Evolutionary conservation across 2,329 filamentous ascomycete genomes (phyloP), one percentile per base, ranked within the genome.

Genomic region (Alternaria tenuissima): DNA sequence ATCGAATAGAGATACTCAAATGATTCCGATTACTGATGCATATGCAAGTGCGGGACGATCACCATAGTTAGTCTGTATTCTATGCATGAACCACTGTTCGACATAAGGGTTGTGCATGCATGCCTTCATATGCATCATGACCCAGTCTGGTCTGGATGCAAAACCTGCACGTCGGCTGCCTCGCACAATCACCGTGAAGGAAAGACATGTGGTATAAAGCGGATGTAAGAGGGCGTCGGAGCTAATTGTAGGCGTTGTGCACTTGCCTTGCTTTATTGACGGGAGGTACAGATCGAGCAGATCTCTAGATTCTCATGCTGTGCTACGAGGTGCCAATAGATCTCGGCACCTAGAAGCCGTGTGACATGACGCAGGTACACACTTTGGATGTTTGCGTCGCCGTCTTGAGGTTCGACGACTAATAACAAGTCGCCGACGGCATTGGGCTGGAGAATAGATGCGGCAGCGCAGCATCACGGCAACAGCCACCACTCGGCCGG

Each of bases 41-140:
- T 62, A 58, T 67, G 66, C 64, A 66, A 59, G 61, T 54, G 62
- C 66, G 65, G 63, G 64, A 57, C 63, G 65, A 69, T 68, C 65
- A 55, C 46, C 46, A 36, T 49, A 47, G 16, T 56, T 64, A 44
- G 61, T 52, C 36, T 64, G 64, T 63, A 57, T 54, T 52, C 47
- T 43, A 39, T 62, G 58, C 57, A 65, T 68, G 64, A 66, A 65
- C 61, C 38, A 24, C 55, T 51, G 58, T 52, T 61, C 54, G 39
- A 32, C 26, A 32, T n/a, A 28, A 18, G 39, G 24, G 22, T 60
- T 24, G 44, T 38, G 56, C 56, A 30, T 47, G 49, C 48, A 30
- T 39, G 28, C 30, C 30, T 49, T 41, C 30, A 4, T 32, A 36
- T 55, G 52, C 30, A 55, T 7, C 32, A n/a, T 24, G 12, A 18